phyloP scores from a whole-genome alignment of 2,329 filamentous ascomycete species.

The Cladorrhinum sp. region DNA sequence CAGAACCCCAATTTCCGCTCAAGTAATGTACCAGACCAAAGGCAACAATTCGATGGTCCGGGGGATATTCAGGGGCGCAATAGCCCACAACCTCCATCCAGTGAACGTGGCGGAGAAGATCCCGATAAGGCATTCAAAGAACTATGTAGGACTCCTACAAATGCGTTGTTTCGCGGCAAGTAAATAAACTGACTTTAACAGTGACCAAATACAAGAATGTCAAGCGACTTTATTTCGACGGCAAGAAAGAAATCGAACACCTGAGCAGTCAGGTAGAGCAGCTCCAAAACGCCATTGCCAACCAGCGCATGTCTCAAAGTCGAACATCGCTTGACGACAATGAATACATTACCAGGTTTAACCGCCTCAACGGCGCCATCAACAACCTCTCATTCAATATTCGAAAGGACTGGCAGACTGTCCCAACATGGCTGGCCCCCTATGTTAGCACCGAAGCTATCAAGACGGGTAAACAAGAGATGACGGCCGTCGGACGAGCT shows the following conservation, averaged over 20 bases:
- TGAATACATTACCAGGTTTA: conserved; percentile 87
- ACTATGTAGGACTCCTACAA: conserved; percentile 43
- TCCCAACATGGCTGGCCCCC: conserved; percentile 76
- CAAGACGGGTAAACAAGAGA: conserved; percentile 88
- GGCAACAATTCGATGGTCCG: conserved; percentile 45
- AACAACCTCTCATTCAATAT: conserved; percentile 95
- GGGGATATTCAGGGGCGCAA: conserved; percentile 50
- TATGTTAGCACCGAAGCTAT: conserved; percentile 84
- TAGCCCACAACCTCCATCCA: conserved; percentile 52
- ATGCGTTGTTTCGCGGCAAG: not conserved
- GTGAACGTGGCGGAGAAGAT: conserved; percentile 43
- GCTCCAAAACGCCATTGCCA: conserved; percentile 94
- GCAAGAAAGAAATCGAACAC: conserved; percentile 86
- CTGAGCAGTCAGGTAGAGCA: conserved; percentile 86
- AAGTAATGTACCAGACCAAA: conserved; percentile 35
- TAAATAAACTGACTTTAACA: conserved; percentile 43
- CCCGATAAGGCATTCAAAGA: conserved; percentile 57
- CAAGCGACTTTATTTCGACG: conserved; percentile 95
- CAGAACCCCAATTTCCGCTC: conserved; percentile 41
- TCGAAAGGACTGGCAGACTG: conserved; percentile 83
- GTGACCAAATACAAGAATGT: conserved; percentile 97
- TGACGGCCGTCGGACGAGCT: conserved; percentile 91
- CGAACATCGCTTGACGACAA: conserved; percentile 92
- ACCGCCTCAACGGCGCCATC: conserved; percentile 86
- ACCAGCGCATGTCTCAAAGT: conserved; percentile 91